Percentiles rank a stretch among this genome's conserved stretches.
phyloP scores from a whole-genome alignment of 2,329 filamentous ascomycete genomes.

The Cladosporium sp. region DNA sequence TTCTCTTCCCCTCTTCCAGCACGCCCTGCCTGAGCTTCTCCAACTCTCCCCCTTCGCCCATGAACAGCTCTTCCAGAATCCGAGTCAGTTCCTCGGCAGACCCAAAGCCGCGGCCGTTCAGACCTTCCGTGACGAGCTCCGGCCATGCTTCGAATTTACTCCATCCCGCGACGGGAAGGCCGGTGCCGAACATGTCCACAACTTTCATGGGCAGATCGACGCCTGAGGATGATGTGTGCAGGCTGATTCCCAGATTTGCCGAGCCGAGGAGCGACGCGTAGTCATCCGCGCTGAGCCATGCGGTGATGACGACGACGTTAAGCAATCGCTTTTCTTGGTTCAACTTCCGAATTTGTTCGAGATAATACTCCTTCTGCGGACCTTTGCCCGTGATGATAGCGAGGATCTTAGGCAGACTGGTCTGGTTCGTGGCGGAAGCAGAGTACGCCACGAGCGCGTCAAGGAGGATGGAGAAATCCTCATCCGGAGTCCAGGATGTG shows the following conservation, averaged over 20 bases:
- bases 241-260: constrained; percentile 83
- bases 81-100: constrained; percentile 62
- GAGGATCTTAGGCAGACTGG: constrained; percentile 61
- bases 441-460: constrained; percentile 72
- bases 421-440: constrained; percentile 36
- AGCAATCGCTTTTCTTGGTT: constrained; percentile 59
- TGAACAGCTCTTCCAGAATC: constrained; percentile 63
- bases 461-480: constrained; percentile 87
- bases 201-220: constrained; percentile 99
- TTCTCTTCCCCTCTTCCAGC: constrained; percentile 66
- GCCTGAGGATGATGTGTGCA: constrained; percentile 90
- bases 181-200: constrained; percentile 97
- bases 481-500: constrained; percentile 95
- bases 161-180: constrained; percentile 86
- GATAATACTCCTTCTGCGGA: constrained; percentile 73
- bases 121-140: constrained; percentile 82
- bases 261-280: constrained; percentile 81
- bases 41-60: constrained; percentile 51
- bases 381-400: constrained; percentile 95
- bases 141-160: constrained; percentile 79
- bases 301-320: constrained; percentile 69
- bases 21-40: constrained; percentile 70
- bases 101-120: constrained; percentile 82
- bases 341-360: constrained; percentile 60
- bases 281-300: constrained; percentile 79